Evolutionary conservation across 495 filamentous ascomycete species (phyloP), one percentile per base, ranked within the genome.

Genomic region (Filosporella fistucella): DNA sequence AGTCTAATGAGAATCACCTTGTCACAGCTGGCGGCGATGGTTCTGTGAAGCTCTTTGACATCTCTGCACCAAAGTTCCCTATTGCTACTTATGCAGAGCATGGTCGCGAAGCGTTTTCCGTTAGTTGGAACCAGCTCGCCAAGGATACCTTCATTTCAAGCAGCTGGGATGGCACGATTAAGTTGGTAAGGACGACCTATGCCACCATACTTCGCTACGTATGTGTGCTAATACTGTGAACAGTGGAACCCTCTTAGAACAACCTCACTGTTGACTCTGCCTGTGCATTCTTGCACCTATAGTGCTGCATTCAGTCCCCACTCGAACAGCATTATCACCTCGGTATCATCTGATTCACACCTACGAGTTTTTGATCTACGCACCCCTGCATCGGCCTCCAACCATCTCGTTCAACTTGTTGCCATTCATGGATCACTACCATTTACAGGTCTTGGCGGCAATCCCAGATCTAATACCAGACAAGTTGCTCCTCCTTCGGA

Each of bases 81-180:
- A 70, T 98, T 25, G 81, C 82, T 57, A 83, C 81, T 47, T 98
- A 90, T 82, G 80, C 86, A 56, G 93, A 97, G 67, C 93, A 98
- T 66, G 84, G 80, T 42, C 80, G 91, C 29, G 93, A 98, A 62
- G 82, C 91, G 4, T 96, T 95, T 66, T 85, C 87, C 29, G 86
- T 95, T 6, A 73, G 80, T 57, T 98, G 93, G 93, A 95, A 94
- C 58, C 80, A 91, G 5, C 75, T 93, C 23, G 75, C 84, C n/a
- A 98, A 97, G 61, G 84, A 89, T 55, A 82, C 80, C 4, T 97
- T 98, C 60, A 79, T 86, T 45, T 91, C 88, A 13, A 84, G 77
- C 44, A 91, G 85, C 20, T 98, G 93, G 93, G 93, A 97, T 61
- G 91, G 91, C 40, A 91, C 86, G 7, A 76, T 97, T 29, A 95